Evolutionary conservation across 495 filamentous ascomycete species (phyloP).

Genomic region (Amphirosellinia nigrospora): DNA sequence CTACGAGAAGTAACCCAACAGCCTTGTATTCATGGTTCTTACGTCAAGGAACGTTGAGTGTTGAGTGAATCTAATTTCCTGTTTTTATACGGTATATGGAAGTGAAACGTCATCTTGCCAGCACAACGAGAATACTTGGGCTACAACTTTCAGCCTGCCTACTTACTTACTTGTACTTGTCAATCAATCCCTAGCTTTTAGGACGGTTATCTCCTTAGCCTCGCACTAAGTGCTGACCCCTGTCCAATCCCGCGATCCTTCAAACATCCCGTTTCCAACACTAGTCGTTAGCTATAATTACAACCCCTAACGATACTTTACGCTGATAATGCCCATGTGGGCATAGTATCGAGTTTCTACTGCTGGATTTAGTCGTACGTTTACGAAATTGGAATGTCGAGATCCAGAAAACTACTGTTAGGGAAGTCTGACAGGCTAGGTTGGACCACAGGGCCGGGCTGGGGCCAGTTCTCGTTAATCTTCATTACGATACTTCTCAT

Average conservation of each 20-base stretch:
- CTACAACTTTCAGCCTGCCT: too few species aligned
- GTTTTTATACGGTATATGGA: background rate
- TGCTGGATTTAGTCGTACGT: background rate
- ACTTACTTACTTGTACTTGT: too few species aligned
- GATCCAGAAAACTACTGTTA: background rate
- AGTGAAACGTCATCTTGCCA: background rate
- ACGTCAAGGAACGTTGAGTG: too few species aligned
- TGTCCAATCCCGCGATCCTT: slow-evolving; percentile 6
- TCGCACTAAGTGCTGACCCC: background rate
- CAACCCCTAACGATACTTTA: background rate
- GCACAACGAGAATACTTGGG: background rate
- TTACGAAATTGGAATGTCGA: background rate
- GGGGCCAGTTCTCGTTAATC: background rate
- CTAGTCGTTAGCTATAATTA: background rate
- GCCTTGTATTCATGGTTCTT: too few species aligned
- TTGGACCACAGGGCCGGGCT: background rate
- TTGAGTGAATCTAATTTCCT: too few species aligned
- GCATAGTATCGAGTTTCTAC: background rate
- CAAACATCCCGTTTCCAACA: background rate
- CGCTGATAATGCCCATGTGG: background rate
- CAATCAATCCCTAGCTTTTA: too few species aligned
- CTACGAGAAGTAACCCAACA: too few species aligned
- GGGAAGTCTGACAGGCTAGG: background rate
- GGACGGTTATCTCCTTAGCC: too few species aligned
- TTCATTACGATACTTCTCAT: background rate